Percentiles rank a stretch among this genome's conserved stretches.
phyloP scores from a whole-genome alignment of 2,329 filamentous ascomycete species.

The Colletotrichum sp. region DNA sequence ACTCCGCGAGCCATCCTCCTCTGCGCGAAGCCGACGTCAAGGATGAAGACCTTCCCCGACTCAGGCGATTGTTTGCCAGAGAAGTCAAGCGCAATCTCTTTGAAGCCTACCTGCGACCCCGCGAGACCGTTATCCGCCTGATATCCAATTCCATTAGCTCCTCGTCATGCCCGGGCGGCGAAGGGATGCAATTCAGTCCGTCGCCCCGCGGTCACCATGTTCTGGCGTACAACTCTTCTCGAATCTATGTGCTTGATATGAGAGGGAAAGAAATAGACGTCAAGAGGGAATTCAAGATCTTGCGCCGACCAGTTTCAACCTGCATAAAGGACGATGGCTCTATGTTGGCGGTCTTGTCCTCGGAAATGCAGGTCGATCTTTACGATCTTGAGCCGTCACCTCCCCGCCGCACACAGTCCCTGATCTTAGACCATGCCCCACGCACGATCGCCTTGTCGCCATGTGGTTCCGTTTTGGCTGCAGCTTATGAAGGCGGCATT shows the following conservation, averaged over 20 bases:
- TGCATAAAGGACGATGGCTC: conserved; percentile 82
- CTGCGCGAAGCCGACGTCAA: conserved; percentile 38
- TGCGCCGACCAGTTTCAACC: conserved; percentile 75
- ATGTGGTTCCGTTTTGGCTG: conserved; percentile 80
- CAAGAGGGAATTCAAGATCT: conserved; percentile 79
- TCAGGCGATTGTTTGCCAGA: conserved; percentile 70
- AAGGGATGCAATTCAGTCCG: conserved; percentile 84
- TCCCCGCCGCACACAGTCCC: conserved; percentile 73
- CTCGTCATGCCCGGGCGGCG: conserved; percentile 80
- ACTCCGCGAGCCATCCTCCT: conserved; percentile 54
- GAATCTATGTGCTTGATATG: conserved; percentile 80
- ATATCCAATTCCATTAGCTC: conserved; percentile 86
- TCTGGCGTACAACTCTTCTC: conserved; percentile 83
- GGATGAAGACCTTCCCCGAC: conserved; percentile 57
- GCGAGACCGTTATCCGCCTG: conserved; percentile 75
- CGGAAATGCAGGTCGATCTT: conserved; percentile 84
- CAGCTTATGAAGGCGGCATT: conserved; percentile 87
- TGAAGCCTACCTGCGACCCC: conserved; percentile 75
- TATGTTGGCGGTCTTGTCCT: conserved; percentile 79
- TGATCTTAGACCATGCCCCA: conserved; percentile 80
- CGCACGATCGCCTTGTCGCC: conserved; percentile 82
- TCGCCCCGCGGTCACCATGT: conserved; percentile 78
- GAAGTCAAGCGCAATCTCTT: conserved; percentile 81
- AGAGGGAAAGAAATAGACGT: conserved; percentile 65
- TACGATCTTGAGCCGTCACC: conserved; percentile 73